Conservation (phyloP, 2,329 filamentous ascomycete genomes). For the Diatrype stigma region DNA sequence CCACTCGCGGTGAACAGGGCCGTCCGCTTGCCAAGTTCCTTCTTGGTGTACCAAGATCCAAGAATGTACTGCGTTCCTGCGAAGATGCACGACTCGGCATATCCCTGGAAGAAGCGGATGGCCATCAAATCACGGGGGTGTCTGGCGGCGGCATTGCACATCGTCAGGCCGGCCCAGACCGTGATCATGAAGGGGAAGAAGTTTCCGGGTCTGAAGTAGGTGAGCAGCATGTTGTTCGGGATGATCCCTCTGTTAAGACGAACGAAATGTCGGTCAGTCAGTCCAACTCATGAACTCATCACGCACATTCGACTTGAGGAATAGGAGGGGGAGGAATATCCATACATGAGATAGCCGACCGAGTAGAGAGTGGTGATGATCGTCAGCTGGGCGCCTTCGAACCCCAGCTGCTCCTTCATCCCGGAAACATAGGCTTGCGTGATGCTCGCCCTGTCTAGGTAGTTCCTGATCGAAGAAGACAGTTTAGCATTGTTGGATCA, state of each 20-base stretch:
- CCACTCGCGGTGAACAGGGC: conserved; percentile 61
- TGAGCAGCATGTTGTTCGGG: conserved; percentile 6
- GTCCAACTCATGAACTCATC: too few species aligned
- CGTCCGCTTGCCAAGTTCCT: conserved; percentile 58
- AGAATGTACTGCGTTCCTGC: conserved; percentile 47
- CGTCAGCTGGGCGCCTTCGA: conserved; percentile 1
- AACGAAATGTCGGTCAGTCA: too few species aligned
- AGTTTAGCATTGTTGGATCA: too few species aligned
- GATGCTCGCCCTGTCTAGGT: conserved; percentile 22
- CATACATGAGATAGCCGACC: conserved; percentile 5
- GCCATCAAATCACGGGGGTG: conserved; percentile 16
- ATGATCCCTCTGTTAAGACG: conserved; percentile 9
- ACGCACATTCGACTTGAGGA: too few species aligned
- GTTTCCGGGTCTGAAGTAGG: conserved; percentile 4
- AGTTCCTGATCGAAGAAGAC: conserved; percentile 13
- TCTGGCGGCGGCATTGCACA: conserved; percentile 14
- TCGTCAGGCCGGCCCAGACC: conserved; percentile 17
- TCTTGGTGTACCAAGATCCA: conserved; percentile 56
- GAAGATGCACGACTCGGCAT: conserved; percentile 45
- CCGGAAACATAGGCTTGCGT: conserved; percentile 23
- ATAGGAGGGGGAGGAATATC: conserved; percentile 4
- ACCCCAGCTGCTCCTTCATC: conserved; percentile 19
- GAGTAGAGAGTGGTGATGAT: conserved; percentile 5
- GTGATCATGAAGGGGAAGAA: conserved; percentile 20
- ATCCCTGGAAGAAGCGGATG: conserved; percentile 41